phyloP scores from a whole-genome alignment of 768 basidiomycete species.

The Pholiota molesta region DNA sequence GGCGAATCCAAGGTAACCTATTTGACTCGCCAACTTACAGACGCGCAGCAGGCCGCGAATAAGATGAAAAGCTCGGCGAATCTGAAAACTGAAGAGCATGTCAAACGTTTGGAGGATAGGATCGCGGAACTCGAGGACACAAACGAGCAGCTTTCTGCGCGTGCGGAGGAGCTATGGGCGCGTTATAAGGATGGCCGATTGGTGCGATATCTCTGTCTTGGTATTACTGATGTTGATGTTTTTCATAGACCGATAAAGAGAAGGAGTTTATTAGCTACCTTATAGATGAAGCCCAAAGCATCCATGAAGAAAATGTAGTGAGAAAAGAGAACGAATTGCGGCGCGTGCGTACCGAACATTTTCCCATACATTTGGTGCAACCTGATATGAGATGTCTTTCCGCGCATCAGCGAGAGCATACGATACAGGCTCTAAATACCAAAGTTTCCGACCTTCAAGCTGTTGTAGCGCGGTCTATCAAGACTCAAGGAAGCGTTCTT shows the following conservation, averaged over 20 bases:
- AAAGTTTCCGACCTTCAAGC: conserved; percentile 50
- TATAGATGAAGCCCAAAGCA: conserved; percentile 43
- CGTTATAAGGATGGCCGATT: conserved; percentile 50
- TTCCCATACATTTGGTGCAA: not conserved
- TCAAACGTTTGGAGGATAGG: conserved; percentile 19
- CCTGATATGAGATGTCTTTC: not conserved
- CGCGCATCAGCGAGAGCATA: conserved; percentile 48
- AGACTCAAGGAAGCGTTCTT: conserved; percentile 34
- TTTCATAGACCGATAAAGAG: conserved; percentile 48
- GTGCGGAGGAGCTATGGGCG: conserved; percentile 30
- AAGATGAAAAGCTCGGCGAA: conserved; percentile 5
- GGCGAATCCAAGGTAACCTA: conserved; percentile 3
- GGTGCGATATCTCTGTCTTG: conserved; percentile 35
- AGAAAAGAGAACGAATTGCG: conserved; percentile 60
- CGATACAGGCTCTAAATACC: conserved; percentile 44
- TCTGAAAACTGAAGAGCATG: not conserved
- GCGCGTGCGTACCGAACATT: conserved; percentile 37
- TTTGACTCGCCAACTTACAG: conserved; percentile 12
- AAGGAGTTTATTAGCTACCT: conserved; percentile 50
- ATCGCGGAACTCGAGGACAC: conserved; percentile 22
- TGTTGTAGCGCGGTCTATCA: conserved; percentile 46
- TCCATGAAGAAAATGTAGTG: conserved; percentile 56
- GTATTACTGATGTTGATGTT: not conserved
- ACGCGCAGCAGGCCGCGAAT: conserved; percentile 15
- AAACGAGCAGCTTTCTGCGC: conserved; percentile 28